phyloP scores from a whole-genome alignment of 1,284 basidiomycete species.

The Ceratobasidium sp. region DNA sequence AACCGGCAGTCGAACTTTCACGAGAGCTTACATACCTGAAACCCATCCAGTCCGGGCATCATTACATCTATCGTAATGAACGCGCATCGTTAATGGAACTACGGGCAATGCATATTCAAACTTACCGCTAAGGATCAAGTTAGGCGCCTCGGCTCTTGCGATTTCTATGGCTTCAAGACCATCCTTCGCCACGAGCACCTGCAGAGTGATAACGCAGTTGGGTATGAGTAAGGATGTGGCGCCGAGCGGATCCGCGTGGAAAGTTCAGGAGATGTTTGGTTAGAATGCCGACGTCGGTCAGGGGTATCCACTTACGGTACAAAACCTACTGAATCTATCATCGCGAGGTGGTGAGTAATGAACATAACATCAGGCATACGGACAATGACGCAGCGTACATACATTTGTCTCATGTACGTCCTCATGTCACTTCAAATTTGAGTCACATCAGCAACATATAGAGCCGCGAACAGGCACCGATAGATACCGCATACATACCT shows the following conservation, averaged over 20 bases:
- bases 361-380: neutral
- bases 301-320: constrained; percentile 22
- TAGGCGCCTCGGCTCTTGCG: constrained; percentile 47
- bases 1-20: neutral
- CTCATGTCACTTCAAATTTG: constrained; percentile 30
- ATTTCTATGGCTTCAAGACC: constrained; percentile 55
- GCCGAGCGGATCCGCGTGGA: neutral
- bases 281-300: neutral
- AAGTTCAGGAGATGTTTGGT: neutral
- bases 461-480: neutral
- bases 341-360: neutral
- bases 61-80: constrained; percentile 50
- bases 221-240: neutral
- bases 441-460: neutral
- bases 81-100: neutral
- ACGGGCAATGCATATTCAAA: neutral
- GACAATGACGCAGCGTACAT: neutral
- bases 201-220: neutral
- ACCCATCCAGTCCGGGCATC: constrained; percentile 51
- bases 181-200: constrained; percentile 56
- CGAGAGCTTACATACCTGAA: constrained; percentile 39
- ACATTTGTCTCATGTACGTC: constrained; percentile 47
- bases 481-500: constrained; percentile 49
- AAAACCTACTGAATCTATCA: constrained; percentile 42
- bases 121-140: constrained; percentile 53